Percentiles rank a stretch among this genome's conserved stretches.
phyloP scores from a whole-genome alignment of 768 basidiomycete species.

The Suillus placidus region DNA sequence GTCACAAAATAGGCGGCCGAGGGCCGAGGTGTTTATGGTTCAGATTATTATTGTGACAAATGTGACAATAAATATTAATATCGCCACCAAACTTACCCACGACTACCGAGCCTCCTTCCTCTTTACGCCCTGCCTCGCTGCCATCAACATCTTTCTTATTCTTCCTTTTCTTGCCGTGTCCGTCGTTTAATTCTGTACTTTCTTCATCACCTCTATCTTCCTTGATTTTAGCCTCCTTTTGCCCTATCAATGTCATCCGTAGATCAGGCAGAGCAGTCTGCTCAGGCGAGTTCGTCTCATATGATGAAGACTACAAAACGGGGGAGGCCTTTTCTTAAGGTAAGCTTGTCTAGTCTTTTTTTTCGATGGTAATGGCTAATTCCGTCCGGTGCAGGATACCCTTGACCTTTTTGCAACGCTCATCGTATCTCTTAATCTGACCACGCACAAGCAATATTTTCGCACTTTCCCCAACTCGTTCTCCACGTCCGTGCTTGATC shows the following conservation, averaged over 20 bases:
- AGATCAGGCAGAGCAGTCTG: constrained; percentile 43
- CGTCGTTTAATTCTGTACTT: constrained; percentile 30
- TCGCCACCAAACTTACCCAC: constrained; percentile 27
- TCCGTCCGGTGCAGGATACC: constrained; percentile 68
- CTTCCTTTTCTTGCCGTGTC: constrained; percentile 28
- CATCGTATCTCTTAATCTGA: constrained; percentile 88
- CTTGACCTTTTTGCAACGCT: constrained; percentile 98
- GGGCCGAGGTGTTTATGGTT: constrained; percentile 3
- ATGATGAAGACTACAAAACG: constrained; percentile 99
- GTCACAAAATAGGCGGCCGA: constrained; percentile 25
- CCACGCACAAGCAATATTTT: constrained; percentile 94
- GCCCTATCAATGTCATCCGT: constrained; percentile 39
- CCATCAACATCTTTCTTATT: constrained; percentile 31
- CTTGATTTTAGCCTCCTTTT: constrained; percentile 21
- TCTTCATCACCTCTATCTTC: constrained; percentile 15
- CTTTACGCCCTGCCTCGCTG: constrained; percentile 19
- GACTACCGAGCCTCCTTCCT: constrained; percentile 28
- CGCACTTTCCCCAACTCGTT: constrained; percentile 93
- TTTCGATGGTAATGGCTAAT: constrained; percentile 4
- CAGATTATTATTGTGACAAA: constrained; percentile 22
- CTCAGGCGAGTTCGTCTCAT: constrained; percentile 73
- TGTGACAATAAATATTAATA: constrained; percentile 30
- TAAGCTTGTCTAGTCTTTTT: constrained; percentile 29
- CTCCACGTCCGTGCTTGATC: constrained; percentile 71
- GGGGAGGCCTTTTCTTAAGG: constrained; percentile 93